A percentile compares a stretch with the other conserved stretches of the same genome.
Conservation (phyloP, 768 basidiomycete genomes). For the Tulasnella sp. region DNA sequence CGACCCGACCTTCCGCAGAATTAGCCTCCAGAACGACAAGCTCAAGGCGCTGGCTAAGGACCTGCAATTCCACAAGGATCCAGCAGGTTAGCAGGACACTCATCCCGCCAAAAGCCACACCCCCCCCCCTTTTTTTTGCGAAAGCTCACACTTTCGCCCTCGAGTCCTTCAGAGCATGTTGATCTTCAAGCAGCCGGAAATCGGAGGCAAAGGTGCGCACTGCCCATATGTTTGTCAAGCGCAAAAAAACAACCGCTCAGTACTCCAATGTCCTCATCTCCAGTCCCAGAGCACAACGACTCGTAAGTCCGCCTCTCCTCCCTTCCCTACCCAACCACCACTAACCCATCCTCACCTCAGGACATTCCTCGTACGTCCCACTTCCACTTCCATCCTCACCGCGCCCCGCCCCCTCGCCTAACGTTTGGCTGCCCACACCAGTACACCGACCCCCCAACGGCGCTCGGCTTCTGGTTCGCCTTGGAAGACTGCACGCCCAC, state of each 20-base stretch:
- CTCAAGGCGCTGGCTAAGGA: conserved; percentile 62
- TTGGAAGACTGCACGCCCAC: conserved; percentile 72
- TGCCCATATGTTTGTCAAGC: no score
- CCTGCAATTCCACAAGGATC: conserved; percentile 73
- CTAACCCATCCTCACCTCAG: conserved; percentile 25
- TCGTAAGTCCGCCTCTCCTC: conserved; percentile 64
- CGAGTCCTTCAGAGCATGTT: conserved; percentile 86
- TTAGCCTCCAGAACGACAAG: conserved; percentile 68
- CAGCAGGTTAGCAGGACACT: conserved; percentile 46
- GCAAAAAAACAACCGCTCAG: no score
- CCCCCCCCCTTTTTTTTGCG: background rate
- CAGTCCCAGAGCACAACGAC: conserved; percentile 88
- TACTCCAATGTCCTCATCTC: no score
- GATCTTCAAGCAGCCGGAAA: conserved; percentile 87
- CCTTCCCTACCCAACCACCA: background rate
- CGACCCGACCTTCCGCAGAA: conserved; percentile 67
- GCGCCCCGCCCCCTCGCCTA: background rate
- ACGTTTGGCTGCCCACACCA: conserved; percentile 26
- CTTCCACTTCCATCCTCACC: background rate
- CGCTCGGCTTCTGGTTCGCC: conserved; percentile 95
- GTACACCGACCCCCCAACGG: conserved; percentile 86
- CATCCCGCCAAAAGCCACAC: background rate
- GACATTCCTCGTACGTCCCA: conserved; percentile 53
- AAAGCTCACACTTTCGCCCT: background rate
- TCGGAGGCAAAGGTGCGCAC: conserved; percentile 95